These are phyloP conservation scores for Boletus vermiculosoides DNA, from an alignment of 768 basidiomycete genomes.

Conservation along the genomic window DNA sequence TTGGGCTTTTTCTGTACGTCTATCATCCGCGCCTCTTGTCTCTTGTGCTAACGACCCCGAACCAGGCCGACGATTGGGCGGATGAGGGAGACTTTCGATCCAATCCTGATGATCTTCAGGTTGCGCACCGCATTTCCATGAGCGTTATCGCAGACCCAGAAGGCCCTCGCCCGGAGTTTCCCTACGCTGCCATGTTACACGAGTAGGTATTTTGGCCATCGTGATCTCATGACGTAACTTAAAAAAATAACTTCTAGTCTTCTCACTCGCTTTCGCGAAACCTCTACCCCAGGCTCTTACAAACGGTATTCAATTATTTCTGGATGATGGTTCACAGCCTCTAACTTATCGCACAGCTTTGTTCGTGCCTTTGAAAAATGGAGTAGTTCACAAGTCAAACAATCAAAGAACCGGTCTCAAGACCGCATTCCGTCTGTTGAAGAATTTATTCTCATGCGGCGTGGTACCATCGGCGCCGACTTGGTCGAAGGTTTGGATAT, in stretches of 20 bases:
- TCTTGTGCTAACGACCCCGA: slow-evolving; percentile 3
- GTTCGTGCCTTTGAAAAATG: slow-evolving; percentile 35
- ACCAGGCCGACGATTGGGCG: slow-evolving; percentile 37
- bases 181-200: slow-evolving; percentile 40
- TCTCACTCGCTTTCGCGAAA: slow-evolving; percentile 35
- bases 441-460: slow-evolving; percentile 39
- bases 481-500: slow-evolving; percentile 37
- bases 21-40: background rate
- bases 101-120: slow-evolving; percentile 35
- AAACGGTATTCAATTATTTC: slow-evolving; percentile 24
- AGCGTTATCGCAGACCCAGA: slow-evolving; percentile 29
- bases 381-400: slow-evolving; percentile 37
- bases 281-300: slow-evolving; percentile 38
- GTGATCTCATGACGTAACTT: slow-evolving; percentile 14
- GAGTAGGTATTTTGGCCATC: slow-evolving; percentile 29
- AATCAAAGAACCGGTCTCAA: slow-evolving; percentile 35
- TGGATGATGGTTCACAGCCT: background rate
- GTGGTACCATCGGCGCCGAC: slow-evolving; percentile 37
- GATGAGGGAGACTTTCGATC: slow-evolving; percentile 37
- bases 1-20: slow-evolving; percentile 38
- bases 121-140: slow-evolving; percentile 35
- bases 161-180: slow-evolving; percentile 30
- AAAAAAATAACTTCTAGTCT: slow-evolving; percentile 21
- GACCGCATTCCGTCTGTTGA: slow-evolving; percentile 39
- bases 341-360: slow-evolving; percentile 27